Conservation (phyloP, 116 monocot species). For the Iris pallida region DNA sequence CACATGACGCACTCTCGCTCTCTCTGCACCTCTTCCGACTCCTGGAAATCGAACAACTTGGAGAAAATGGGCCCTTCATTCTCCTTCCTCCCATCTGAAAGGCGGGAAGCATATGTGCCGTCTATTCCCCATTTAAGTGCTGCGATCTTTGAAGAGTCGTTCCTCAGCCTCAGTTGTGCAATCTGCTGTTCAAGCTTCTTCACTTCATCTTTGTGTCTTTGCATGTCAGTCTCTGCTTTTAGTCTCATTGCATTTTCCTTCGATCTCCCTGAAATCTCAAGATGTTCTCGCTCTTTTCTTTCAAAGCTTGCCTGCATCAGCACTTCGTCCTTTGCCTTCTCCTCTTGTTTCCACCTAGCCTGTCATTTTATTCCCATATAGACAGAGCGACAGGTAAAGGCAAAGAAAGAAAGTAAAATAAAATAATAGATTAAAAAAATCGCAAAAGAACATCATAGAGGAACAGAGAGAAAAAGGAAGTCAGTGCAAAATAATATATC, state of each 20-base stretch:
- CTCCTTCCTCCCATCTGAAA: slow-evolving; percentile 16
- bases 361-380: slow-evolving; percentile 17
- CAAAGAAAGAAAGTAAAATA: background rate
- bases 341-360: slow-evolving; percentile 56
- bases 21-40: slow-evolving; percentile 23
- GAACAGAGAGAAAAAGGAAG: background rate
- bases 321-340: slow-evolving; percentile 44
- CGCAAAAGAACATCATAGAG: background rate
- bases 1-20: slow-evolving; percentile 53
- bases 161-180: slow-evolving; percentile 28
- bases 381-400: background rate
- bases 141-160: slow-evolving; percentile 36
- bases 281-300: slow-evolving; percentile 42
- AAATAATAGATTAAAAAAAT: background rate
- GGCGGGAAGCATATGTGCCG: slow-evolving; percentile 20
- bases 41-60: slow-evolving; percentile 4
- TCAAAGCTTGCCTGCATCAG: slow-evolving; percentile 15
- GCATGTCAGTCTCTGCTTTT: slow-evolving; percentile 45
- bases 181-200: slow-evolving; percentile 50
- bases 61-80: background rate
- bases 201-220: slow-evolving; percentile 44
- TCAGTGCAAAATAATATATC: background rate
- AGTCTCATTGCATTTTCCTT: slow-evolving; percentile 44
- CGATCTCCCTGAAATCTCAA: slow-evolving; percentile 49
- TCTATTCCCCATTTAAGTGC: slow-evolving; percentile 27